Percentiles rank a stretch among this genome's conserved stretches.
Conservation (phyloP, 805 yeast species). For the Torulaspora microellipsoides region DNA sequence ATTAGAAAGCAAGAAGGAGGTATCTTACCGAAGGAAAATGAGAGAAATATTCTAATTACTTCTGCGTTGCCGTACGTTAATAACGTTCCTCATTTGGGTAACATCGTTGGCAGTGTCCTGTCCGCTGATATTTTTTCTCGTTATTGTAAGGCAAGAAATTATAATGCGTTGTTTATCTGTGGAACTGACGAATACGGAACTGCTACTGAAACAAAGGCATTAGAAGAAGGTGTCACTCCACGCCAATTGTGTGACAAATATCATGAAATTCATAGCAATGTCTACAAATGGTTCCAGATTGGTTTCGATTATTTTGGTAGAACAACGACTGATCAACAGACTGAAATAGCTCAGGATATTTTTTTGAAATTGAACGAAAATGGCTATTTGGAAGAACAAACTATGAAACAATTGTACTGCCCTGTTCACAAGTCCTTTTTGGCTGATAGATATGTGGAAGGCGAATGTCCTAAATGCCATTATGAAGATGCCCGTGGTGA, state of each 20-base stretch:
- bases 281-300: slow-evolving; percentile 95
- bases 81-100: slow-evolving; percentile 97
- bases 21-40: slow-evolving; percentile 62
- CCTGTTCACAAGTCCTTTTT: slow-evolving; percentile 83
- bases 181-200: slow-evolving; percentile 99
- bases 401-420: slow-evolving; percentile 88
- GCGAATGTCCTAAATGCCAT: slow-evolving; percentile 91
- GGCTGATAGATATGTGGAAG: slow-evolving; percentile 97
- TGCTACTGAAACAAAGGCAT: slow-evolving; percentile 97
- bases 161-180: slow-evolving; percentile 80
- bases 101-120: slow-evolving; percentile 90
- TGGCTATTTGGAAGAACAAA: slow-evolving; percentile 77
- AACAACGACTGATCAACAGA: slow-evolving; percentile 88
- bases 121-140: slow-evolving; percentile 93
- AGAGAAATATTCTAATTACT: slow-evolving; percentile 81
- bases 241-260: slow-evolving; percentile 86
- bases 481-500: slow-evolving; percentile 99
- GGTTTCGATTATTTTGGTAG: slow-evolving; percentile 95
- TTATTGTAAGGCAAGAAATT: slow-evolving; percentile 82
- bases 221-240: slow-evolving; percentile 90
- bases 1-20: slow-evolving; percentile 32
- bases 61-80: slow-evolving; percentile 98
- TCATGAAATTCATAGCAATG: slow-evolving; percentile 77
- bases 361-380: slow-evolving; percentile 73
- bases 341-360: slow-evolving; percentile 92